These are phyloP conservation scores for Bauhinia variegata DNA, from an alignment of 306 rosid species.

Conservation along the genomic window DNA sequence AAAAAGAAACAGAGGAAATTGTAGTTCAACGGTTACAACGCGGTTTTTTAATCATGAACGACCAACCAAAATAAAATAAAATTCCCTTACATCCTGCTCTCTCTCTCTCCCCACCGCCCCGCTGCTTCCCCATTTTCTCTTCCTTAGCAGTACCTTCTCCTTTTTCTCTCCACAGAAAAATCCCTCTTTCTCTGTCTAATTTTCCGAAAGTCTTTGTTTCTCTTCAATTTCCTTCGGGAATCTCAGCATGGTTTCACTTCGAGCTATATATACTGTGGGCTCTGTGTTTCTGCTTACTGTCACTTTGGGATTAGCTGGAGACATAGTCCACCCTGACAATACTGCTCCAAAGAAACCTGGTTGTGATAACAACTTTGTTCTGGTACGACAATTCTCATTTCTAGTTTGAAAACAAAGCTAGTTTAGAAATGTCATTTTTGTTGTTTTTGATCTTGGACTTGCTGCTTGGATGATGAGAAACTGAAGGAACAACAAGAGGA, in stretches of 20 bases:
- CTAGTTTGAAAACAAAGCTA: conserved; percentile 3
- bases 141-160: conserved; percentile 27
- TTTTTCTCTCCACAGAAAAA: conserved; percentile 31
- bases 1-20: conserved; percentile 15
- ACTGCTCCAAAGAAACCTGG: conserved; percentile 86
- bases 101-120: conserved; percentile 32
- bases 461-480: conserved; percentile 39
- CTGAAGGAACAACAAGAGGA: conserved; percentile 21
- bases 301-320: conserved; percentile 71
- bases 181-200: conserved; percentile 15
- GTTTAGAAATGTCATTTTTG: neutral
- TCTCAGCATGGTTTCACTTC: conserved; percentile 55
- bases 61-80: conserved; percentile 35
- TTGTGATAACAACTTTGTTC: conserved; percentile 86
- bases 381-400: conserved; percentile 56
- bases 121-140: conserved; percentile 33
- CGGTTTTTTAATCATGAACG: conserved; percentile 41
- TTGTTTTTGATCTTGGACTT: conserved; percentile 27
- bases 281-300: conserved; percentile 45
- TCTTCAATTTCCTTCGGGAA: conserved; percentile 25
- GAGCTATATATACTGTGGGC: conserved; percentile 37
- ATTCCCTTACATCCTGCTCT: conserved; percentile 20
- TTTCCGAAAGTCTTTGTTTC: conserved; percentile 37
- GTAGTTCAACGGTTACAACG: conserved; percentile 60
- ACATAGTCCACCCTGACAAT: conserved; percentile 86